These are phyloP conservation scores for Patellaria atrata DNA, from an alignment of 495 filamentous ascomycete genomes.

Conservation along the genomic window DNA sequence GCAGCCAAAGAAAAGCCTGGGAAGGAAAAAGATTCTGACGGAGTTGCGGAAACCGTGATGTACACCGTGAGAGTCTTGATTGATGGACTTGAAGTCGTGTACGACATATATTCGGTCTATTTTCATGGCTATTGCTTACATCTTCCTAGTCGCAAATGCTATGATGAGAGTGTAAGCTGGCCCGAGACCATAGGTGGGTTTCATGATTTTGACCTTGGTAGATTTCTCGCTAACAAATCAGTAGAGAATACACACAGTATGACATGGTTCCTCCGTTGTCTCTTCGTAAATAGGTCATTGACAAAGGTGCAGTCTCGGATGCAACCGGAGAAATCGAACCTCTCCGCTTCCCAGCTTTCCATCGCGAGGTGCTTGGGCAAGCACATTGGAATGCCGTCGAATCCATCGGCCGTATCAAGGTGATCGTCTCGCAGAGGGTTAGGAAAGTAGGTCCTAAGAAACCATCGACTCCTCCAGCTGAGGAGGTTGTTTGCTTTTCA, in stretches of 20 bases:
- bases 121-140: conserved; percentile 1
- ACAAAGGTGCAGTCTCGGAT: too few relatives aligned
- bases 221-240: conserved; percentile 40
- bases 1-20: conserved; percentile 36
- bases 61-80: conserved; percentile 57
- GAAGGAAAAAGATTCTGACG: too few relatives aligned
- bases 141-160: conserved; percentile 9
- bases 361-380: conserved; percentile 53
- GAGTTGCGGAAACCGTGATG: conserved; percentile 32
- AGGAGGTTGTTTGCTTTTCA: conserved; percentile 57
- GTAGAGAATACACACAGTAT: conserved; percentile 23
- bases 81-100: conserved; percentile 56
- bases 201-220: not conserved
- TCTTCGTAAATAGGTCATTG: too few relatives aligned
- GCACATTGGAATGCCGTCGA: conserved; percentile 61
- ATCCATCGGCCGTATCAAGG: conserved; percentile 54
- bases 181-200: conserved; percentile 18
- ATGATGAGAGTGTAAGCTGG: conserved; percentile 12
- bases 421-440: conserved; percentile 52
- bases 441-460: conserved; percentile 8
- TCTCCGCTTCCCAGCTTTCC: conserved; percentile 62
- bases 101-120: conserved; percentile 17
- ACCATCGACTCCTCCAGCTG: too few relatives aligned
- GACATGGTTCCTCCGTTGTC: too few relatives aligned
- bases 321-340: too few relatives aligned